Evolutionary conservation across 176 grass and related monocot genomes (phyloP).

Genomic region (Hordeum vulgare): MorexV3_pseudomolecules_assembly NC_058524.1:618268608-618269107

Average conservation of each 20-base stretch:
- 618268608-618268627: conserved; percentile 10
- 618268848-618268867: background rate
- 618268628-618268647: conserved; percentile 13
- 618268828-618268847: background rate
- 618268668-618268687: background rate
- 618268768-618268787: conserved; percentile 71
- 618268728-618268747: conserved; percentile 25
- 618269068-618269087: too few species aligned
- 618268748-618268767: conserved; percentile 18
- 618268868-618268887: background rate
- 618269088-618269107: too few species aligned
- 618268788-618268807: conserved; percentile 58
- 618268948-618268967: too few species aligned
- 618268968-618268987: too few species aligned
- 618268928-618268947: background rate
- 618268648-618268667: background rate
- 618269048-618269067: too few species aligned
- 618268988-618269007: too few species aligned
- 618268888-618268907: background rate
- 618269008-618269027: too few species aligned
- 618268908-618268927: background rate
- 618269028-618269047: too few species aligned
- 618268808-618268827: background rate
- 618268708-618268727: conserved; percentile 9
- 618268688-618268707: background rate